Evolutionary conservation across 2,329 filamentous ascomycete species (phyloP), one percentile per base, ranked within the genome.

Genomic region (Pseudogymnoascus sp.): DNA sequence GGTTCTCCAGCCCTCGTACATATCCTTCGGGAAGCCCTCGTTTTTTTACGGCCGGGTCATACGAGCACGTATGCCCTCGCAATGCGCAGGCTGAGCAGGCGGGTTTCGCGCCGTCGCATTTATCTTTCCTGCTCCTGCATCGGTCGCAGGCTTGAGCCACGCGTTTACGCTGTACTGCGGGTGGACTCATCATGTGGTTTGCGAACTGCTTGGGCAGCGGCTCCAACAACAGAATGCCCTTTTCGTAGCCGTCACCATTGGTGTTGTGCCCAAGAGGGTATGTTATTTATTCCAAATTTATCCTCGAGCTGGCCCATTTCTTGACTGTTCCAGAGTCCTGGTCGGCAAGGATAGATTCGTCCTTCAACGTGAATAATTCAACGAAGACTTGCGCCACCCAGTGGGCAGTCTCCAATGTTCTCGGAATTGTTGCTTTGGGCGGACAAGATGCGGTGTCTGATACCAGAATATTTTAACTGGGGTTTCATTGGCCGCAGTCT

Each of bases 1-100:
- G 46, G 21, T 56, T 74, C 73, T 91, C 88, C 17, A 91, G 77
- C 0, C 87, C 87, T 35, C 88, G 82, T 63, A 91, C 86, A 69
- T 91, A 90, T 13, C 89, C 88, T 4, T 88, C 89, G 70, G 88
- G 88, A 11, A 91, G 85, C 11, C 89, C 88, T 66, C 88, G 80
- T 73, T 90, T 90, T 74, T 89, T 90, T 5, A 86, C 84, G 53
- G 83, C 84, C 62, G 86, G 81, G 64, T 86, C 83, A 72, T 91
- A 91, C 10, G 86, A 85, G 72, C 89, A 91, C 31, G 78, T 72
- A 60, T 88, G 79, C 61, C 81, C 82, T 65, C 88, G 83, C 4
- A 82, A 78, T 6, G 80, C 79, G 75, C 89, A 91, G 2, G 87
- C 87, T 56, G 83, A 84, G 72, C 88, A 91, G 13, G 79, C 77